Evolutionary conservation across 2,329 filamentous ascomycete species (phyloP), one percentile per base, ranked within the genome.

Genomic region (Fusarium sulawesiense): DNA sequence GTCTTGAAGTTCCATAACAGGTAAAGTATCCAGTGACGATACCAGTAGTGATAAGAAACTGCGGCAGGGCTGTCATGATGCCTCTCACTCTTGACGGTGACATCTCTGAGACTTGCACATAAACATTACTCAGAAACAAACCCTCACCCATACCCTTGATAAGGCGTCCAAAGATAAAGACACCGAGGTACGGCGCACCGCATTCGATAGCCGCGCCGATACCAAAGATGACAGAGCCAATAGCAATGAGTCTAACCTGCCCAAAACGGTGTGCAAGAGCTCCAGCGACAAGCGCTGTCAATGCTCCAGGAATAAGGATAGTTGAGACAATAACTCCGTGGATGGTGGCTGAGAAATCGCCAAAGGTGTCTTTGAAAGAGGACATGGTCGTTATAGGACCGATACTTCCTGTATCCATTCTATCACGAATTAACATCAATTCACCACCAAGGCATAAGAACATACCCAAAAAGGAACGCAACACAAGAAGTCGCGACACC

Each of bases 271-370:
- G 85, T 10, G 82, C 86, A 3, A 91, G 79, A 46, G 84, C 81
- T 3, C 89, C 84, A 0, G 88, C 87, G 37, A 90, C 81, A 25
- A 89, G 81, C 1, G 88, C 88, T 1, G 88, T 86, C 14, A 90
- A 76, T 0, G 86, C 88, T 8, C 87, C 89, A 0, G 88, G 85
- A 25, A 90, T 82, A 23, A 90, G 80, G 48, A 90, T 86, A 0
- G 85, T 85, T 0, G 88, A 90, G 18, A 91, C 87, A 9, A 88
- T 83, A 4, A 89, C 78, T 1, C 89, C 88, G 68, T 88, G 87
- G 2, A 89, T 73, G 0, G 85, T 85, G 1, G 88, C 80, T 2
- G 85, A 86, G 46, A 87, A 82, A 16, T 80, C 76, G 6, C 87
- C 87, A 70, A 89, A 86, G 6, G 81, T 80, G 4, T 77, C 59